Evolutionary conservation across 495 filamentous ascomycete genomes (phyloP), one percentile per base, ranked within the genome.

Genomic region (Aspergillus homomorphus): DNA sequence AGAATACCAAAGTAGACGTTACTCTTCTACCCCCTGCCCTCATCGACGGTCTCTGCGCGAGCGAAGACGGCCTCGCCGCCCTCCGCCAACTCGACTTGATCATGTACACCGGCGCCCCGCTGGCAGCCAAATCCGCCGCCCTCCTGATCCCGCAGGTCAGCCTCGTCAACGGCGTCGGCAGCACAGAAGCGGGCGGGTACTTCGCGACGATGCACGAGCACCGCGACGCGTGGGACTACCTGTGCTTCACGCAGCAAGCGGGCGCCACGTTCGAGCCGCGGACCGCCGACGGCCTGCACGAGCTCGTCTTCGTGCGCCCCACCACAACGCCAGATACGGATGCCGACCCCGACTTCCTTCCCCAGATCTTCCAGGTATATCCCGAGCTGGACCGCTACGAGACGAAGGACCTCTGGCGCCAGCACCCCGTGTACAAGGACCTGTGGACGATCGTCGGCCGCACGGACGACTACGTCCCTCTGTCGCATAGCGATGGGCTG

Each of bases 151-250:
- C 58, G 16, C 46, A 70, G 41, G 55, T 52, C 2, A 49, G 54
- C 5, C 21, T 67, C 2, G 21, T 51, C 19, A 45, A 56, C 3
- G 45, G 28, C 15, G 42, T 67, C 50, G 71, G 71, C 33, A 68
- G 60, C 33, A 69, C 68, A 4, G 69, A 74, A 50, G 59, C 58
- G 4, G 66, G 69, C n/a, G 53, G 51, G n/a, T 70, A 69, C 45
- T 68, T 65, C n/a, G 53, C 62, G 4, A 23, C 53, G 1, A 22
- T 57, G 1, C 54, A 58, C 20, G 54, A 46, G 19, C 28, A 65
- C 16, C 26, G 30, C 8, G 62, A 67, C 20, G 58, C 64, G 21
- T 70, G 64, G 64, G 57, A 63, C n/a, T 72, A 69, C 23, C 19
- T 65, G 38, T 38, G 33, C 7, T 72, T 70, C 51, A 60, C 61